Conservation (phyloP, 345 rosid genomes). For the Rhizophora apiculata region DNA sequence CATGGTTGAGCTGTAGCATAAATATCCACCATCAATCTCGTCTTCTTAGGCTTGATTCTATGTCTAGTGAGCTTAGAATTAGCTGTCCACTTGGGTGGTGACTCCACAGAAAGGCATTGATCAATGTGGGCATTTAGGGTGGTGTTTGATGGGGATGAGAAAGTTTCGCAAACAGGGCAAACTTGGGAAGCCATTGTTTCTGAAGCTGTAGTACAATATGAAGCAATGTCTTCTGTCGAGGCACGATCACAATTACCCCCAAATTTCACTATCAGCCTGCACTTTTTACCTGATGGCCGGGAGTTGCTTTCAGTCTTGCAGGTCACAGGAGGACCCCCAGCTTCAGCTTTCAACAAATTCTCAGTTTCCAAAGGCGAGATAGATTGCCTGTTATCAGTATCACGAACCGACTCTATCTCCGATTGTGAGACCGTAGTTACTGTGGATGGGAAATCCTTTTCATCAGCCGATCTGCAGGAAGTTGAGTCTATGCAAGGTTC, state of each 20-base stretch:
- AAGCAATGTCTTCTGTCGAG: constrained; percentile 64
- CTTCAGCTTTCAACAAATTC: constrained; percentile 31
- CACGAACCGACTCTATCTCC: constrained; percentile 45
- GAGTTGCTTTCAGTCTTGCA: constrained; percentile 37
- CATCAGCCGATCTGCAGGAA: constrained; percentile 42
- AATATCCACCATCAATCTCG: constrained; percentile 74
- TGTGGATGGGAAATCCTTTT: constrained; percentile 55
- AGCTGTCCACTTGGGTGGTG: constrained; percentile 56
- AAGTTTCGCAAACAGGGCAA: constrained; percentile 98
- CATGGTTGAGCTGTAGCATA: constrained; percentile 59
- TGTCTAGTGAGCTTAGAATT: constrained; percentile 58
- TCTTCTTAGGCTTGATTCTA: constrained; percentile 73
- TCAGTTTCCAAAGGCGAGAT: constrained; percentile 30
- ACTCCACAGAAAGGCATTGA: constrained; percentile 83
- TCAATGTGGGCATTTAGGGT: constrained; percentile 99
- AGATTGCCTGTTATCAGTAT: constrained; percentile 35
- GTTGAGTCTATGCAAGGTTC: constrained; percentile 37
- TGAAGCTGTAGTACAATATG: constrained; percentile 50
- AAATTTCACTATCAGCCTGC: constrained; percentile 66
- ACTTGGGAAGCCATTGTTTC: constrained; percentile 79
- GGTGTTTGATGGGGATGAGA: constrained; percentile 94
- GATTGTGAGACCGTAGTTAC: constrained; percentile 50
- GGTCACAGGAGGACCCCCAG: constrained; percentile 27
- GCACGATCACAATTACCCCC: constrained; percentile 57
- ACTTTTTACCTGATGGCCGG: constrained; percentile 53